Evolutionary conservation across 495 filamentous ascomycete species (phyloP).

Genomic region (Aspergillus panamensis): DNA sequence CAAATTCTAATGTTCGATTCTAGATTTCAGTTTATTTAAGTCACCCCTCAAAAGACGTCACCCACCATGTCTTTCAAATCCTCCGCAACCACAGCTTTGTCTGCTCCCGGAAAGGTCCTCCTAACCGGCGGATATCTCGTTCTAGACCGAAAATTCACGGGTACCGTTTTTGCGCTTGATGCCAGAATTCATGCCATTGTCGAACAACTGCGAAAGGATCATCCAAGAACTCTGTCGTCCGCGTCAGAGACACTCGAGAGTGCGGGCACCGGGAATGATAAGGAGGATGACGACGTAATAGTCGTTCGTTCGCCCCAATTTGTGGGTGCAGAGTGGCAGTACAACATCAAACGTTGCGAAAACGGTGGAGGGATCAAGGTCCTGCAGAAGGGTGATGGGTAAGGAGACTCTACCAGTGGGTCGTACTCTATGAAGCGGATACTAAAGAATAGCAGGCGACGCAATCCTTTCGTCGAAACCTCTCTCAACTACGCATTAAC

Average conservation of each 20-base stretch:
- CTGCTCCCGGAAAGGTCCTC: conserved; percentile 93
- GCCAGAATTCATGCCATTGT: conserved; percentile 88
- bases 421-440: background rate
- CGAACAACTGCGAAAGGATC: conserved; percentile 45
- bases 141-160: conserved; percentile 82
- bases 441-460: conserved; percentile 27
- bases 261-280: conserved; percentile 21
- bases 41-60: background rate
- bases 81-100: conserved; percentile 57
- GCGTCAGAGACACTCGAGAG: conserved; percentile 18
- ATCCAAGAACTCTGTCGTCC: conserved; percentile 25
- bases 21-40: background rate
- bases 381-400: conserved; percentile 71
- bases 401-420: conserved; percentile 31
- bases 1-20: background rate
- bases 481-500: conserved; percentile 83
- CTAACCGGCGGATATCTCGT: conserved; percentile 94
- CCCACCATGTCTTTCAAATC: conserved; percentile 17
- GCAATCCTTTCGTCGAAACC: conserved; percentile 87
- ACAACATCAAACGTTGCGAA: conserved; percentile 64
- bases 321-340: conserved; percentile 77
- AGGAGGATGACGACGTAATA: conserved; percentile 51
- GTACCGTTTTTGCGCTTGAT: conserved; percentile 89
- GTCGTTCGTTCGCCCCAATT: conserved; percentile 92
- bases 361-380: conserved; percentile 74